Evolutionary conservation across 129 eudicot species (phyloP).

Genomic region (Mikania micrantha): DNA sequence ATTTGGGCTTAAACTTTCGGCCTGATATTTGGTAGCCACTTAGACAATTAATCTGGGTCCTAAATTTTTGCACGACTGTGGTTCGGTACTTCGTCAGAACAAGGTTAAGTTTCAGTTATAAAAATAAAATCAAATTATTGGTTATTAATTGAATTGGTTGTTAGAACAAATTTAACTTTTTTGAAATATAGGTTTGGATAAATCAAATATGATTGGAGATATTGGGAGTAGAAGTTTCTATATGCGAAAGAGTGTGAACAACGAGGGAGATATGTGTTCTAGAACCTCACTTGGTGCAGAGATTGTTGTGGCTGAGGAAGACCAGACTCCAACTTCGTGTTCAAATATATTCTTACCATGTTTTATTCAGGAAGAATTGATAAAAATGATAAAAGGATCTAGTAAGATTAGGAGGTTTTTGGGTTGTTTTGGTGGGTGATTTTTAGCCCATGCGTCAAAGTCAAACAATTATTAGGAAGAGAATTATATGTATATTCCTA

Average conservation of each 20-base stretch:
- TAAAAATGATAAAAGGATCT: constrained; percentile 37
- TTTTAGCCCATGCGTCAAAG: neutral
- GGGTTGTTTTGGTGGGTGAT: constrained; percentile 45
- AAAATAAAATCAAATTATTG: too few species aligned
- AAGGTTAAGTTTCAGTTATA: too few species aligned
- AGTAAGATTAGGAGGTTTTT: constrained; percentile 45
- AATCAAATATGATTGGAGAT: constrained; percentile 59
- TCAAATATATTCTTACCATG: constrained; percentile 11
- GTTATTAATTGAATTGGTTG: neutral
- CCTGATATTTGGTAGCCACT: too few species aligned
- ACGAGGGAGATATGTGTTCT: neutral
- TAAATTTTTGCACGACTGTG: too few species aligned
- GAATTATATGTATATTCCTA: neutral
- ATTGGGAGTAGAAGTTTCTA: constrained; percentile 75
- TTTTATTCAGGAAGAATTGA: constrained; percentile 18
- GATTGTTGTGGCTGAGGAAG: neutral
- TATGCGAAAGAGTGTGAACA: constrained; percentile 44
- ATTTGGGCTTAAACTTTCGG: too few species aligned
- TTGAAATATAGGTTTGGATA: constrained; percentile 48
- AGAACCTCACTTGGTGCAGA: constrained; percentile 11
- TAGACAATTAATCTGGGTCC: too few species aligned
- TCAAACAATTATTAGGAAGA: neutral
- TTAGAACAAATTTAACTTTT: neutral
- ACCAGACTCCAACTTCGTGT: constrained; percentile 15
- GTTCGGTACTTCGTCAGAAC: too few species aligned